Percentiles rank a stretch among this genome's conserved stretches.
Evolutionary conservation across 495 filamentous ascomycete genomes (phyloP).

Genomic region (Penicillium goetzii): DNA sequence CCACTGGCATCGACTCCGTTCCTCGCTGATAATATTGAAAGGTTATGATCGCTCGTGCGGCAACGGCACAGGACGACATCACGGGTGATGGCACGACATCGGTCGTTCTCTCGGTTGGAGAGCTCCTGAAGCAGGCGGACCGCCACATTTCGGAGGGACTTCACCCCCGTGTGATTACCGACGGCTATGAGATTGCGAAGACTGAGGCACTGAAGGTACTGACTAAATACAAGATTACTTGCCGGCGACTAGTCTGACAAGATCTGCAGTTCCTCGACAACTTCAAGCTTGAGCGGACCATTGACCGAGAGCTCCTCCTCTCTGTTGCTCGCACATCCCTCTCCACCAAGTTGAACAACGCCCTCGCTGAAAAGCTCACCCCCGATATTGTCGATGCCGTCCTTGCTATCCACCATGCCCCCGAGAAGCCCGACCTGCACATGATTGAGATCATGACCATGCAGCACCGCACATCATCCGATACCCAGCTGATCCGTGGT

Average conservation of each 20-base stretch:
- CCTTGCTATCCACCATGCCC: constrained; percentile 85
- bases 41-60: constrained; percentile 97
- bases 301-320: constrained; percentile 91
- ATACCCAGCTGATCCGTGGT: constrained; percentile 93
- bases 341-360: constrained; percentile 87
- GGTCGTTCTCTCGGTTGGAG: constrained; percentile 92
- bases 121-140: constrained; percentile 96
- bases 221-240: background rate
- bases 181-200: constrained; percentile 97
- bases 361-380: constrained; percentile 87
- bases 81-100: constrained; percentile 97
- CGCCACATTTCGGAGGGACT: constrained; percentile 92
- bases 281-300: constrained; percentile 84
- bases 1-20: constrained; percentile 15
- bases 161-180: constrained; percentile 94
- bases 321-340: constrained; percentile 94
- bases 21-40: constrained; percentile 40
- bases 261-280: constrained; percentile 80
- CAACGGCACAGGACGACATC: constrained; percentile 98
- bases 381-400: constrained; percentile 95
- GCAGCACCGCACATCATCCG: constrained; percentile 95
- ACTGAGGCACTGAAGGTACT: constrained; percentile 81
- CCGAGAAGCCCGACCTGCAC: constrained; percentile 92
- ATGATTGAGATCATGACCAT: constrained; percentile 99
- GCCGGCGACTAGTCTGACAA: constrained; percentile 20